A percentile compares a stretch with the other conserved stretches of the same genome.
These are phyloP conservation scores for Scheffersomyces insectosa DNA, from an alignment of 1,139 yeast species.

Conservation along the genomic window DNA sequence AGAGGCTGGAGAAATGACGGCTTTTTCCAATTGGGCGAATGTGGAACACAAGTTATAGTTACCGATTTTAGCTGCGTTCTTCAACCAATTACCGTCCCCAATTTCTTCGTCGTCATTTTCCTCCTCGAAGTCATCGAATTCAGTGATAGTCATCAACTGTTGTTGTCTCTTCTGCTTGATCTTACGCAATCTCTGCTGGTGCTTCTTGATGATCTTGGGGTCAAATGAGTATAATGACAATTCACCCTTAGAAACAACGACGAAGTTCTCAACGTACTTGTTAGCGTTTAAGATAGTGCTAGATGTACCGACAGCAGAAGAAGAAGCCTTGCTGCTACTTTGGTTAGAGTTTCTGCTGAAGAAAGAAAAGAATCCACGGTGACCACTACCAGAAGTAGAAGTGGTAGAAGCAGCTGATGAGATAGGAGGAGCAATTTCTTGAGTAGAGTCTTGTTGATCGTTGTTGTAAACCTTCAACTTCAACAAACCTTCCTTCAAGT, in stretches of 20 bases:
- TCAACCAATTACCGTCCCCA: conserved; percentile 74
- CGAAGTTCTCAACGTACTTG: conserved; percentile 51
- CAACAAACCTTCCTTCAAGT: conserved; percentile 75
- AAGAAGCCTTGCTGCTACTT: conserved; percentile 1
- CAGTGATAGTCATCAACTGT: conserved; percentile 16
- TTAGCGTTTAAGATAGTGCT: conserved; percentile 12
- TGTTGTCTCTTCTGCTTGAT: conserved; percentile 18
- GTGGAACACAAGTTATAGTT: conserved; percentile 51
- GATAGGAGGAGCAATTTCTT: conserved; percentile 15
- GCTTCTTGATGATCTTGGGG: conserved; percentile 45
- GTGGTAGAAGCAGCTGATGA: conserved; percentile 29
- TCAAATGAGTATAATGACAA: conserved; percentile 55
- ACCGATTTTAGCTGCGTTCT: conserved; percentile 51
- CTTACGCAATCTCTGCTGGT: conserved; percentile 34
- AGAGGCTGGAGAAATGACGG: conserved; percentile 6
- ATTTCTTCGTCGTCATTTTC: conserved; percentile 28
- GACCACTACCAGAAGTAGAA: conserved; percentile 11
- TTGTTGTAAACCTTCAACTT: conserved; percentile 49
- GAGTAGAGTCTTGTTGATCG: conserved; percentile 36
- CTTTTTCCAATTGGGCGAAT: conserved; percentile 42
- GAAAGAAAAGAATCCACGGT: conserved; percentile 26
- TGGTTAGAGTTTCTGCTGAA: conserved; percentile 16
- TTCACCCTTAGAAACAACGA: conserved; percentile 60
- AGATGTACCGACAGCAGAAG: conserved; percentile 9
- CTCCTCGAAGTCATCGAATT: conserved; percentile 16